These are phyloP conservation scores for Clitopilus passeckerianus DNA, from an alignment of 768 basidiomycete species.

Conservation along the genomic window DNA sequence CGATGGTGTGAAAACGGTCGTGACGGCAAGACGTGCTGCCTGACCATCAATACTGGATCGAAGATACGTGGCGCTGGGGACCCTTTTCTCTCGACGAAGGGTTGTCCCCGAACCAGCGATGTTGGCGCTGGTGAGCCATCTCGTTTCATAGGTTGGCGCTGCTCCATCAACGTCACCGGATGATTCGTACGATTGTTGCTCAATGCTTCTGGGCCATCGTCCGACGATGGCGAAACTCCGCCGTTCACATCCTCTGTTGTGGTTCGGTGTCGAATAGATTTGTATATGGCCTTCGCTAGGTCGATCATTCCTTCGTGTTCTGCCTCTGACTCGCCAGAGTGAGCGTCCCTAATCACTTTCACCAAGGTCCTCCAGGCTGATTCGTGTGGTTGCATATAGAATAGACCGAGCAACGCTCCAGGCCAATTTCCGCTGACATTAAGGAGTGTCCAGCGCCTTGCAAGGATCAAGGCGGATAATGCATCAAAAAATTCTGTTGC, in stretches of 20 bases:
- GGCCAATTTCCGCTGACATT: neutral
- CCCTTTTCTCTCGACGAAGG: neutral
- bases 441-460: neutral
- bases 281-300: neutral
- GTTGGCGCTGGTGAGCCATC: neutral
- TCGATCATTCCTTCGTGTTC: neutral
- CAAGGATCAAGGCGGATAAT: neutral
- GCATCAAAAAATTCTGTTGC: neutral
- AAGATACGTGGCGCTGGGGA: neutral
- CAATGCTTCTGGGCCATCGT: neutral
- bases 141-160: constrained; percentile 5
- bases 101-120: neutral
- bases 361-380: neutral
- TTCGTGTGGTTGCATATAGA: neutral
- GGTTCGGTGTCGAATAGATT: neutral
- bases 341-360: neutral
- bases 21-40: neutral
- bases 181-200: neutral
- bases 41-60: neutral
- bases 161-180: constrained; percentile 9
- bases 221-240: neutral
- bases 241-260: too few species aligned
- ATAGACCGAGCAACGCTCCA: neutral
- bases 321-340: neutral
- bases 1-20: neutral